Conservation (phyloP, 305 asterid genomes). For the Solanum chacoense region DNA sequence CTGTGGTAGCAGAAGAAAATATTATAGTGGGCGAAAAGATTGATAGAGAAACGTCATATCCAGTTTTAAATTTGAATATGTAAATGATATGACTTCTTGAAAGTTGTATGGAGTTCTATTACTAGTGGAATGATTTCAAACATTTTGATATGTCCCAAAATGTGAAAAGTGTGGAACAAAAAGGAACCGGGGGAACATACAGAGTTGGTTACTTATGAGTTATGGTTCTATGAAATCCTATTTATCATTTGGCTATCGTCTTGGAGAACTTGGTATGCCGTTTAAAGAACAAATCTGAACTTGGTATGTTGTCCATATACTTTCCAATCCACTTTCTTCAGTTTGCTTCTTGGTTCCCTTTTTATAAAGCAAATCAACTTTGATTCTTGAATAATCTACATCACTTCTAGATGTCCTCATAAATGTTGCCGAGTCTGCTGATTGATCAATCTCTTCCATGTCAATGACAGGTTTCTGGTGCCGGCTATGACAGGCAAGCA, state of each 20-base stretch:
- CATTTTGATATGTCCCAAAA: not conserved
- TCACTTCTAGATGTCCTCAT: not conserved
- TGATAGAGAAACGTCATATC: not conserved
- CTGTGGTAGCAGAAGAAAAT: not conserved
- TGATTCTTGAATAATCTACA: not conserved
- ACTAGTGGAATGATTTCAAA: not conserved
- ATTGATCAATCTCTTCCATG: not conserved
- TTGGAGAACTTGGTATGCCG: not conserved
- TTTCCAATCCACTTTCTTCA: not conserved
- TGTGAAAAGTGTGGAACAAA: not conserved
- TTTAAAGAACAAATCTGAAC: not conserved
- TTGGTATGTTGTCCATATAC: not conserved
- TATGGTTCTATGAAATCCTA: not conserved
- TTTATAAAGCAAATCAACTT: not conserved
- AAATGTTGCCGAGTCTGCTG: not conserved
- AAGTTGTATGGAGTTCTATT: not conserved
- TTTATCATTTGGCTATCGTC: not conserved
- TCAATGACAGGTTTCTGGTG: constrained; percentile 68
- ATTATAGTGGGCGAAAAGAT: not conserved
- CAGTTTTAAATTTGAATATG: not conserved
- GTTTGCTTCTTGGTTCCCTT: not conserved
- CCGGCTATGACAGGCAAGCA: constrained; percentile 86
- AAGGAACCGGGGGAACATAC: not conserved
- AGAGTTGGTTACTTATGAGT: not conserved
- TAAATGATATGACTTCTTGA: not conserved